Evolutionary conservation across 2,329 filamentous ascomycete genomes (phyloP), one percentile per base, ranked within the genome.

Genomic region (Scleromitrula shiraiana): DNA sequence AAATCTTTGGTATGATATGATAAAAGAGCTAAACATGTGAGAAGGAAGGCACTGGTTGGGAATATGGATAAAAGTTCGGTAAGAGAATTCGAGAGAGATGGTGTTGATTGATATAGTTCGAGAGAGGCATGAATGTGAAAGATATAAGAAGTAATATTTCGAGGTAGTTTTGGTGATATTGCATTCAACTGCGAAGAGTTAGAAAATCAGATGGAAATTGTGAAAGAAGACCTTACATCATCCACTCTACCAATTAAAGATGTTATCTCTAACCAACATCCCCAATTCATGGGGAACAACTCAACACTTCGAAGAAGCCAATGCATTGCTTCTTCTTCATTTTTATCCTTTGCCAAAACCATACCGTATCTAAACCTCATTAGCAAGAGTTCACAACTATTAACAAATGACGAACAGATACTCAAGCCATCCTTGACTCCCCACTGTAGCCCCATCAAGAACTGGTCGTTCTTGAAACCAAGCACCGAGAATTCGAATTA

Each of bases 261-360:
- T 4, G 86, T 87, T 65, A 98, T 78, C 68, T 98, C 93, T 50
- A 93, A 77, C 93, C 93, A 98, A 53, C 89, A 90, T 7, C 89
- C 88, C 93, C 93, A 98, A 63, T 97, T 95, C 77, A 90, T 95
- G 1, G 89, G 87, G 60, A 89, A 95, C 33, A 88, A 71, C 64
- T 94, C 86, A 8, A 96, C 87, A 62, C 90, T 95, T 54, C 81
- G 78, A 43, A 96, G 73, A n/a, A 98, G 75, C 76, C 86, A 95
- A 54, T 85, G 80, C 66, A 91, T 82, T 2, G 93, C 93, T 51
- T 85, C 76, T 37, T 82, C 76, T 56, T 95, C 89, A 59, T 93
- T 96, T 67, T 95, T 95, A 52, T 90, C 85, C 66, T 90, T 95
- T 29, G 88, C 78, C 15, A 97, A 73, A 12, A 96, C 82, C 68